Base-by-base conservation (phyloP, 1,139 yeast genomes). In the Meyerozyma elateridarum region DNA sequence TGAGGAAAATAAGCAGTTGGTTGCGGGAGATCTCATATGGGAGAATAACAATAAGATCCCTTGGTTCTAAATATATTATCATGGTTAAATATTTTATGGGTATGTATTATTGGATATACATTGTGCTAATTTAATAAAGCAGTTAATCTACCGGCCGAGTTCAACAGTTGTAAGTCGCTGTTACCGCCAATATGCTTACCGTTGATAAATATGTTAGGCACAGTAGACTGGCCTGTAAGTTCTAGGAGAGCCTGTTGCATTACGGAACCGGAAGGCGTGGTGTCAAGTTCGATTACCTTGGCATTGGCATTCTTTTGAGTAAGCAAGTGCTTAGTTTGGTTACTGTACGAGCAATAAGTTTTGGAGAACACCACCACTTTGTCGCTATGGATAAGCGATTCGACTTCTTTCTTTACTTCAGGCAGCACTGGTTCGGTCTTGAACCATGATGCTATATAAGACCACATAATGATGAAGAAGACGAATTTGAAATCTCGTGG, bases 11-110 rank as follows among this genome's bases (percentile, higher is more conserved):
- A 24, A 28, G 11, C 39, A 34, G 17, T 22, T 20, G 4, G 41
- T 34, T 18, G 43, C 22, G 9, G 26, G 45, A 2, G 45, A 56
- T 1, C 35, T 64, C 11, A 45, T 66, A 15, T 69, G 75, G 75
- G 73, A 62, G 40, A 60, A 59, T 26, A 70, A 70, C 41, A 62
- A 54, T 32, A 69, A 70, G 43, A 45, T 70, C 32, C 63, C 70
- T 4, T 69, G 75, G 75, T 68, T 66, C 40, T 69, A 46, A 42
- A 20, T n/a, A 46, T 35, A 16, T 42, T 49, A 14, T 31, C 35
- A 37, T 53, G n/a, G n/a, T 9, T 21, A 5, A 6, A 14, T 21
- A 6, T 21, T 6, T 14, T 21, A 21, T 21, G n/a, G n/a, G n/a
- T n/a, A n/a, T n/a, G n/a, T n/a, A n/a, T n/a, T n/a, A n/a, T n/a